Base-by-base conservation (phyloP, 1,284 basidiomycete species). In the Porogramme epimiltina region DNA sequence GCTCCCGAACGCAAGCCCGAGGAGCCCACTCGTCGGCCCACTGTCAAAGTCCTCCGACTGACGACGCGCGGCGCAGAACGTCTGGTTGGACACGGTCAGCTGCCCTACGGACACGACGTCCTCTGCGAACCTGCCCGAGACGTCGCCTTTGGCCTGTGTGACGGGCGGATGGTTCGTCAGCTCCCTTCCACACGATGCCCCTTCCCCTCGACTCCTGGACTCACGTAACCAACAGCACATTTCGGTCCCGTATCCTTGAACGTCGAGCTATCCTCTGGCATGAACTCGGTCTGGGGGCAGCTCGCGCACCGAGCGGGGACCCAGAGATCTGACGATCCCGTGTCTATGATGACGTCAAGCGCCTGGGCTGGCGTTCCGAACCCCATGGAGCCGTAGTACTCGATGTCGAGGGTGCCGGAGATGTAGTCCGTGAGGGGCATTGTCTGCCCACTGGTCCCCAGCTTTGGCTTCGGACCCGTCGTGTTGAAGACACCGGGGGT, bases 241-340 rank as follows among this genome's bases (percentile, higher is more conserved):
- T 54, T 61, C 13, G 61, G 49, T 15, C 57, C 65, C 2, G 63
- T 65, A 26, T 68, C 58, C 3, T 43, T 52, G 62, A 69, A 82
- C 2, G 80, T 77, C 4, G 65, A 68, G 58, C 80, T 84, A 16
- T 57, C 51, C 8, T 40, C 51, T 2, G 70, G 51, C 23, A 70
- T 59, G 58, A 77, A 82, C 50, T 74, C 70, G 9, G 60, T 59
- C 38, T 66, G 65, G 13, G 54, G 55, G 54, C 81, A 85, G 18
- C 61, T 23, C 1, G 42, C 25, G 56, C 81, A 83, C 34, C 66
- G 54, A 13, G 69, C 68, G 16, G 79, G 73, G 13, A 82, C 59
- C 80, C 81, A 85, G 18, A 79, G 68, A 60, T 85, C 83, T 23
- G 82, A 73, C 3, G 81, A 83, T 42, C 84, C 84, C 2, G 82